Conservation (phyloP, 495 filamentous ascomycete species). For the Rhypophila decipiens region DNA sequence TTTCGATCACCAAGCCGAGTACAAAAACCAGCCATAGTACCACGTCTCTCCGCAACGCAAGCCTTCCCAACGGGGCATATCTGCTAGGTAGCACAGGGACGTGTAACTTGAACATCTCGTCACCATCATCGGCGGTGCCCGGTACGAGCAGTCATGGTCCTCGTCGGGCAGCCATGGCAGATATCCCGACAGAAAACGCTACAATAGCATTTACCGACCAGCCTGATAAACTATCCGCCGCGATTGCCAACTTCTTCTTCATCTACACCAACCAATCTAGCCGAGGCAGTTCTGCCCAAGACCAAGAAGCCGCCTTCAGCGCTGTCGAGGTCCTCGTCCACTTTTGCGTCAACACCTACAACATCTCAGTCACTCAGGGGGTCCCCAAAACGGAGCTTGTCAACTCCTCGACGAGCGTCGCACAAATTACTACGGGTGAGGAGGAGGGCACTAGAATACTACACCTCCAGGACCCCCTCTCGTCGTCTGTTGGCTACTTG, state of each 20-base stretch:
- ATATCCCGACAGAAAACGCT: constrained; percentile 9
- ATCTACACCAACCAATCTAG: constrained; percentile 18
- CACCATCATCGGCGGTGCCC: not conserved
- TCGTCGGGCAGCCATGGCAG: no score
- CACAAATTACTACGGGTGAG: no score
- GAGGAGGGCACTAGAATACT: no score
- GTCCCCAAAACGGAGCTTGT: constrained; percentile 11
- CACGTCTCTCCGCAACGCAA: constrained; percentile 9
- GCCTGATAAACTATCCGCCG: constrained; percentile 9
- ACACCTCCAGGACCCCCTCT: no score
- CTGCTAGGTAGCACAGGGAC: constrained; percentile 12
- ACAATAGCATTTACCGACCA: constrained; percentile 14
- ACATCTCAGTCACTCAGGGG: constrained; percentile 6
- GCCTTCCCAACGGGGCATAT: constrained; percentile 19
- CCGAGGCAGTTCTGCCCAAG: not conserved
- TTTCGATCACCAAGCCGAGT: constrained; percentile 13
- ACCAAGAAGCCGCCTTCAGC: constrained; percentile 10
- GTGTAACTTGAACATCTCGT: constrained; percentile 21
- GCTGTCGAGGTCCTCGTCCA: constrained; percentile 20
- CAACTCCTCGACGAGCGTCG: constrained; percentile 9
- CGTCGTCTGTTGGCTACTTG: constrained; percentile 13
- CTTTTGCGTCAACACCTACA: constrained; percentile 27
- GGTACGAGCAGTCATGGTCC: not conserved
- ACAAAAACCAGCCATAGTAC: not conserved
- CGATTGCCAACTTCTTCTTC: constrained; percentile 19